Conservation (phyloP, 495 filamentous ascomycete species). For the Tuber brumale region DNA sequence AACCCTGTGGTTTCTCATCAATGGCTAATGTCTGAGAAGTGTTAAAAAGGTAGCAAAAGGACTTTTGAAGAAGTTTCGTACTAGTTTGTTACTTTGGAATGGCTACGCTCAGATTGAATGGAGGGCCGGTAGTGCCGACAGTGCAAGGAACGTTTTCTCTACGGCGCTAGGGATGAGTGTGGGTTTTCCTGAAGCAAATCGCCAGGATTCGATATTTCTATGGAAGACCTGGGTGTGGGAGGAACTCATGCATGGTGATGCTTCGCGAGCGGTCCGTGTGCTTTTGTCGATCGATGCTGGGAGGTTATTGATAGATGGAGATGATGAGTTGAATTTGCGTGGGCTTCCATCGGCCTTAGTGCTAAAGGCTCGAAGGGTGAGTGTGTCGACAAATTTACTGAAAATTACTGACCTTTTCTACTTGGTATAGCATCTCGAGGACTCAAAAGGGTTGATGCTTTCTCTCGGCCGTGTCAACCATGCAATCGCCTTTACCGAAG, state of each 20-base stretch:
- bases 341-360: constrained; percentile 38
- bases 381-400: constrained; percentile 36
- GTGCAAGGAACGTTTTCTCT: constrained; percentile 59
- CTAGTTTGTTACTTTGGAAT: constrained; percentile 66
- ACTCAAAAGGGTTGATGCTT: constrained; percentile 53
- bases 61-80: constrained; percentile 60
- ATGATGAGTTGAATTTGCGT: constrained; percentile 12
- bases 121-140: constrained; percentile 49
- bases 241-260: constrained; percentile 50
- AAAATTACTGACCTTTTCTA: constrained; percentile 38
- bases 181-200: constrained; percentile 44
- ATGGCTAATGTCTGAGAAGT: constrained; percentile 25
- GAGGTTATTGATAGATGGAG: constrained; percentile 10
- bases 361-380: constrained; percentile 52
- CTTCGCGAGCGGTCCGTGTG: constrained; percentile 46
- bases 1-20: not conserved
- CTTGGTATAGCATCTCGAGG: constrained; percentile 49
- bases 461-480: constrained; percentile 46
- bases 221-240: constrained; percentile 72
- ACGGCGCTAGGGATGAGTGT: constrained; percentile 57
- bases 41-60: constrained; percentile 66
- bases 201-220: constrained; percentile 50
- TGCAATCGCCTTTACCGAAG: constrained; percentile 54
- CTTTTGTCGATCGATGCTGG: constrained; percentile 33
- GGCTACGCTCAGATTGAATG: constrained; percentile 69